Evolutionary conservation across 768 basidiomycete genomes (phyloP).

Genomic region (Russula olivacea): DNA sequence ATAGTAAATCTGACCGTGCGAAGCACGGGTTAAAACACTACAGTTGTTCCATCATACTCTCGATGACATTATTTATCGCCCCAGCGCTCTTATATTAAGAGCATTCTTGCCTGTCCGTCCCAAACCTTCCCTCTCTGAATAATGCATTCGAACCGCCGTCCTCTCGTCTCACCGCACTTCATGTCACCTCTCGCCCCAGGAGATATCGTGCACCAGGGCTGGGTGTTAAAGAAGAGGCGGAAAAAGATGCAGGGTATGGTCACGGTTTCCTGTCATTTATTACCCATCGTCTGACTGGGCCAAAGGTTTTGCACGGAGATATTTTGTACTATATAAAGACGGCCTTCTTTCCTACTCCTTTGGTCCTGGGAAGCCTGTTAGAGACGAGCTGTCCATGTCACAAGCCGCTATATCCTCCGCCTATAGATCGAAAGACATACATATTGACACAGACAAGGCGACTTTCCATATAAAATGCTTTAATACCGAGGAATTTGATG

Average conservation of each 20-base stretch:
- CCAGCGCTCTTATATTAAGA: constrained; percentile 2
- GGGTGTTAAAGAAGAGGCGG: constrained; percentile 80
- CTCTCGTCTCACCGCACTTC: background rate
- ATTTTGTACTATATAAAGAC: constrained; percentile 63
- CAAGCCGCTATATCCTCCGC: constrained; percentile 75
- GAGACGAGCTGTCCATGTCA: constrained; percentile 58
- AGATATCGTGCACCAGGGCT: constrained; percentile 55
- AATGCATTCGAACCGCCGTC: background rate
- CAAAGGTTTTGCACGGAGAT: constrained; percentile 77
- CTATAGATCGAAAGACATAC: constrained; percentile 70
- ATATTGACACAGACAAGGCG: constrained; percentile 67
- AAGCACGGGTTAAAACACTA: too few species aligned
- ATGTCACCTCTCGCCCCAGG: background rate
- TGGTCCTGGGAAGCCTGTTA: constrained; percentile 60
- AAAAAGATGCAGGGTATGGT: constrained; percentile 81
- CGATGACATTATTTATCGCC: background rate
- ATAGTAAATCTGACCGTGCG: too few species aligned
- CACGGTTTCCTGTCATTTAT: constrained; percentile 2
- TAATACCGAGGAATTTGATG: constrained; percentile 60
- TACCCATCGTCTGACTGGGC: background rate
- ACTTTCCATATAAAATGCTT: constrained; percentile 82
- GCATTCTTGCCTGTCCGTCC: background rate
- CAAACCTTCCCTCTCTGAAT: background rate
- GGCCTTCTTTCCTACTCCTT: constrained; percentile 73
- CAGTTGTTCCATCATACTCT: too few species aligned